Evolutionary conservation across 2,329 filamentous ascomycete species (phyloP).

Genomic region (Aspergillus flavus): DNA sequence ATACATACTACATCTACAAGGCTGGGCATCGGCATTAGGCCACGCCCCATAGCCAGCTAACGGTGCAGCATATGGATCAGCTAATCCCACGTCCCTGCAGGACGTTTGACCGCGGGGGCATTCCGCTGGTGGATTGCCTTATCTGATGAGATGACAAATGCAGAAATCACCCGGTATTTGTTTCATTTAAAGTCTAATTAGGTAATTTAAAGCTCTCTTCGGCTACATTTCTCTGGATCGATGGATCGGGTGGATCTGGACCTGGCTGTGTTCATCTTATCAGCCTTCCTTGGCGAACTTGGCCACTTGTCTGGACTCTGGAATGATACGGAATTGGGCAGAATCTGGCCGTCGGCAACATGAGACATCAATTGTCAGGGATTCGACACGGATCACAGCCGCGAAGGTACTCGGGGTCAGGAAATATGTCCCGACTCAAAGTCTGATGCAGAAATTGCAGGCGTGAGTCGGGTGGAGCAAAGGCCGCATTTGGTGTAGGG

Average conservation of each 20-base stretch:
- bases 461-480: neutral
- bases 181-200: neutral
- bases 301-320: too few species aligned
- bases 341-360: neutral
- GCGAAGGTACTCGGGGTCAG: too few species aligned
- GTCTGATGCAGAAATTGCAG: neutral
- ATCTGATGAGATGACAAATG: neutral
- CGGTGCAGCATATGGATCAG: neutral
- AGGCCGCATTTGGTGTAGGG: neutral
- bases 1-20: neutral
- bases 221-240: neutral
- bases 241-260: neutral
- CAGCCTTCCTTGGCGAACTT: neutral
- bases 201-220: neutral
- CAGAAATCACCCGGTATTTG: neutral
- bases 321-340: neutral
- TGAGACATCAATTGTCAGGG: neutral
- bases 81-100: neutral
- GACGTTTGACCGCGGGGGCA: neutral
- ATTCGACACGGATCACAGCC: neutral
- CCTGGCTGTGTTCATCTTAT: neutral
- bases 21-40: neutral
- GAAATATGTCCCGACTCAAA: too few species aligned
- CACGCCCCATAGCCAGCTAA: neutral
- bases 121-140: neutral